Percentiles rank a stretch among this genome's conserved stretches.
Conservation (phyloP, 805 yeast genomes). For the Zygosaccharomyces siamensis region DNA sequence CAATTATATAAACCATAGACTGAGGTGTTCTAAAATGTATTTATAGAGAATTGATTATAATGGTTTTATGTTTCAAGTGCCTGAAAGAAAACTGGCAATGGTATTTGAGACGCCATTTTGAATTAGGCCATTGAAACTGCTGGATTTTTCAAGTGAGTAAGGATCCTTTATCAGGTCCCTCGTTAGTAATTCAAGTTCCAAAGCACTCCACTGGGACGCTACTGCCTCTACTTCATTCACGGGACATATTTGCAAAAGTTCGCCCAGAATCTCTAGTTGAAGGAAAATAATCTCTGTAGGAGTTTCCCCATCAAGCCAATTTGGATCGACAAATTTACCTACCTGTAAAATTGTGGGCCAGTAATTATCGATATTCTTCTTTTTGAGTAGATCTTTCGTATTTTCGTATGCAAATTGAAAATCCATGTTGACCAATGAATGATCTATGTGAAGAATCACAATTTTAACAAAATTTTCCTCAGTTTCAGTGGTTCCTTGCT, state of each 20-base stretch:
- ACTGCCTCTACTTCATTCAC: slow-evolving; percentile 51
- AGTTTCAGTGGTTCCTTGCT: slow-evolving; percentile 8
- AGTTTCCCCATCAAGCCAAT: slow-evolving; percentile 38
- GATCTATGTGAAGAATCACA: slow-evolving; percentile 54
- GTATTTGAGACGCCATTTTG: slow-evolving; percentile 19
- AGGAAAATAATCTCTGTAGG: slow-evolving; percentile 39
- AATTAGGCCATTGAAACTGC: neutral
- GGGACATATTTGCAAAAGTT: slow-evolving; percentile 49
- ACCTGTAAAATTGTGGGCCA: slow-evolving; percentile 79
- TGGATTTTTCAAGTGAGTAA: slow-evolving; percentile 15
- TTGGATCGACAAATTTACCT: slow-evolving; percentile 51
- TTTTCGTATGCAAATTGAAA: slow-evolving; percentile 52
- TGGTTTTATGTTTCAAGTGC: slow-evolving; percentile 30
- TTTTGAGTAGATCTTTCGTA: slow-evolving; percentile 36
- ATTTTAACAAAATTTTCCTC: slow-evolving; percentile 22
- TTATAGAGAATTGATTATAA: neutral
- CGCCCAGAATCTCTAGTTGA: slow-evolving; percentile 53
- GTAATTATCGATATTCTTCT: slow-evolving; percentile 24
- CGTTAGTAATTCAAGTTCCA: slow-evolving; percentile 40
- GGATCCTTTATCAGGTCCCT: slow-evolving; percentile 28
- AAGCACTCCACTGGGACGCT: slow-evolving; percentile 57
- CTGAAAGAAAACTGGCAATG: slow-evolving; percentile 42
- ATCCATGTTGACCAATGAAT: slow-evolving; percentile 58
- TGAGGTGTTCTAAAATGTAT: neutral
- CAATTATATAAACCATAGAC: neutral